Evolutionary conservation across 768 basidiomycete genomes (phyloP), one percentile per base, ranked within the genome.

Genomic region (Heimioporus sp.): DNA sequence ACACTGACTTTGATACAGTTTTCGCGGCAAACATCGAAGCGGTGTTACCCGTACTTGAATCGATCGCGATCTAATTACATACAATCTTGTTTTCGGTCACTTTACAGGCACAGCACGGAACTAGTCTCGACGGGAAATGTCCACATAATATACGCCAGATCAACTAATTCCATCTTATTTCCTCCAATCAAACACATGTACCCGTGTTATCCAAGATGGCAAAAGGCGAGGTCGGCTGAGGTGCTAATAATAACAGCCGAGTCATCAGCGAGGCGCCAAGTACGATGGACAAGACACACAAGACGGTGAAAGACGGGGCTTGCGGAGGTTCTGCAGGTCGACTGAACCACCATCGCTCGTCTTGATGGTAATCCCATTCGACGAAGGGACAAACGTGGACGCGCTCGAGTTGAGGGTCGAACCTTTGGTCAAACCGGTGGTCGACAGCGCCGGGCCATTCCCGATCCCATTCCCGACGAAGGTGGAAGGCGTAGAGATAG

Each of bases 11-110:
- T 24, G 41, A 20, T 50, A 2, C 36, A 66, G 65, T 59, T 32
- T 58, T 64, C 15, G 55, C 62, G 17, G 49, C 48, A 30, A 60
- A 57, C 34, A 58, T 68, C 35, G 66, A 70, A 49, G 58, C 59
- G 1, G 39, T 67, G 17, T 24, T 67, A 8, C 51, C 67, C 42
- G 20, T 62, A 48, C 59, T 66, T 10, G 58, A 58, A 30, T 65
- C 62, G 15, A 57, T 66, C 31, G 8, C 51, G 10, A 20, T 32
- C 36, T 53, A 37, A 40, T 48, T 16, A 17, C 20, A 41, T 12
- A 20, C 20, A 38, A 19, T 17, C 37, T 12, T 17, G 7, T 15
- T 30, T 9, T 19, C 37, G 37, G 37, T 31, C n/a, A 10, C 17
- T 38, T 13, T 38, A 30, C 13, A 34, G 19, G 34, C n/a, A 37